phyloP scores from a whole-genome alignment of 257 asterid genomes.

The Catharanthus roseus region DNA sequence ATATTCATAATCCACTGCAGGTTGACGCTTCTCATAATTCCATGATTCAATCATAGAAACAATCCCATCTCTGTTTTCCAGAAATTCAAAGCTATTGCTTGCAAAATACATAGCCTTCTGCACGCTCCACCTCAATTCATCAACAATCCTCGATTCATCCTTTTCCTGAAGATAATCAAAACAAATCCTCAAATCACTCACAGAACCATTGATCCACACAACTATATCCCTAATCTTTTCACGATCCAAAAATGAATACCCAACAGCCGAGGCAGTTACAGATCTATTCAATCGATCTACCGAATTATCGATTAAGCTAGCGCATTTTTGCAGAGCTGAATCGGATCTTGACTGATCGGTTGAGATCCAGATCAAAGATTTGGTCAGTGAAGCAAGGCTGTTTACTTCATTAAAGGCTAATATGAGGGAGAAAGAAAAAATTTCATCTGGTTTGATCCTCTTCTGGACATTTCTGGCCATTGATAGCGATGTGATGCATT shows the following conservation, averaged over 20 bases:
- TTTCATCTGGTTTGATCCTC: background rate
- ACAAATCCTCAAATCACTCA: background rate
- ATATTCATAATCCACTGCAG: background rate
- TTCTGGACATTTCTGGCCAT: background rate
- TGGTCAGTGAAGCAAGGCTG: background rate
- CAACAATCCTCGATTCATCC: background rate
- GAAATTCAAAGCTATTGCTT: background rate
- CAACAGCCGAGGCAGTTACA: background rate
- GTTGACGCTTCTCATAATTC: background rate
- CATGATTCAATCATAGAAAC: background rate
- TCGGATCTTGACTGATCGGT: background rate
- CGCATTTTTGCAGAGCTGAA: background rate
- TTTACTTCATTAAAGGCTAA: background rate
- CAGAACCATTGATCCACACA: background rate
- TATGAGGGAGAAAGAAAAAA: background rate
- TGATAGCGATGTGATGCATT: background rate
- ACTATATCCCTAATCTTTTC: background rate
- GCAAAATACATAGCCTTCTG: background rate
- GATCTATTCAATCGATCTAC: background rate
- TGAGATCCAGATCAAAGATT: conserved; percentile 4
- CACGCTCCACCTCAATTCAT: background rate
- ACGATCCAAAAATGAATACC: background rate
- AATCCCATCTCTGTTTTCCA: background rate
- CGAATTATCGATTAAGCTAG: background rate
- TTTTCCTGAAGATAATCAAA: background rate